Evolutionary conservation across 192 early-diverging fungal genomes (phyloP), one percentile per base, ranked within the genome.

Genomic region (Mortierella antarctica): DNA sequence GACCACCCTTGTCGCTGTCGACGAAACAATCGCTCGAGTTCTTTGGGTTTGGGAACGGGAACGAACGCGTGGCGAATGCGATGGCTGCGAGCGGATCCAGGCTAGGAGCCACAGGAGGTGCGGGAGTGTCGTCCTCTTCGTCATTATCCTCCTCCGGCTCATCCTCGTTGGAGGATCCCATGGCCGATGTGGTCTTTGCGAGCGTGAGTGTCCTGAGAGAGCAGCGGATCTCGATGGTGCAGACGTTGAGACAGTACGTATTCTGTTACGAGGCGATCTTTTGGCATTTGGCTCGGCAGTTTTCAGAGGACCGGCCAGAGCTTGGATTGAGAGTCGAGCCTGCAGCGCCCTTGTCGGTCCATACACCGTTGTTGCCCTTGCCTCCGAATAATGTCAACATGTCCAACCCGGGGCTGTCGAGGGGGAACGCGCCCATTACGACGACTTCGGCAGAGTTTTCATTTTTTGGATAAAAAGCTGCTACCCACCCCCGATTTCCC

Each of bases 191-290:
- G 45, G 87, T 96, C 18, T 89, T 86, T 39, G 82, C 88, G 60
- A 80, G 88, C 0, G 86, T 94, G 55, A 83, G 83, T 45, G 81
- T 84, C 7, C 90, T 96, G 73, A 83, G 95, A 66, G 88, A 91
- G 71, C 94, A 95, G 70, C 88, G 95, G 39, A 82, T 96, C 42
- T 85, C 86, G 12, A 92, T 94, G 89, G 95, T 96, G n/a, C 95
- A 96, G 82, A 92, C 92, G 4, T 70, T 92, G 47, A 70, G 85
- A 52, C 95, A 96, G 84, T 96, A 90, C 86, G 91, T 88, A 21
- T 95, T 94, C 72, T 94, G 93, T 79, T 94, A 96, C 69, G 93
- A 96, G 67, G 91, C 94, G 4, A 80, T 94, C 63, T 69, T 83
- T 56, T 93, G 91, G 91, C 78, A 74, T 51, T 15, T 85, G 14